Evolutionary conservation across 2,329 filamentous ascomycete species (phyloP).

Genomic region (Acrocalymma vagum): DNA sequence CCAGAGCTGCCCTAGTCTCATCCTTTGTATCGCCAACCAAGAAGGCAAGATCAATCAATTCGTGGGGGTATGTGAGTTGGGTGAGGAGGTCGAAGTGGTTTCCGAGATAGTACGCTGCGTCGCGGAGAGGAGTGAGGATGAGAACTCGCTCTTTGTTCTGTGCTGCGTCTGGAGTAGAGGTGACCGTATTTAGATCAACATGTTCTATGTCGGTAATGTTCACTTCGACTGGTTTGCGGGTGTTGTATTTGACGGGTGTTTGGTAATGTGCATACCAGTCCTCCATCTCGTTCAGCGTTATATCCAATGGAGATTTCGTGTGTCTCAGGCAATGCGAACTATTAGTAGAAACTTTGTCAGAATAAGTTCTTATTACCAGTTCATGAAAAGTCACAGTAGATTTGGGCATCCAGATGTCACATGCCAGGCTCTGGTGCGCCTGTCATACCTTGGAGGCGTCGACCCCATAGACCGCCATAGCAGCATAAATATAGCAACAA

Average conservation of each 20-base stretch:
- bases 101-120: conserved; percentile 81
- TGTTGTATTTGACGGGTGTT: conserved; percentile 96
- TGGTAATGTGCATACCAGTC: conserved; percentile 89
- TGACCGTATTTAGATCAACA: conserved; percentile 85
- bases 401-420: neutral
- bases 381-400: conserved; percentile 4
- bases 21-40: conserved; percentile 91
- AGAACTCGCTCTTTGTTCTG: conserved; percentile 86
- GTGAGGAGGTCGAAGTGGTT: conserved; percentile 95
- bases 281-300: conserved; percentile 89
- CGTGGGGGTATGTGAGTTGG: conserved; percentile 90
- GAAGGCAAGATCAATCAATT: conserved; percentile 94
- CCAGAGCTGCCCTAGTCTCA: conserved; percentile 87
- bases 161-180: conserved; percentile 80
- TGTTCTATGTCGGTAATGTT: conserved; percentile 81
- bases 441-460: conserved; percentile 81
- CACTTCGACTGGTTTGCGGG: conserved; percentile 86
- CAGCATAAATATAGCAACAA: conserved; percentile 76
- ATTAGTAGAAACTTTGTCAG: conserved; percentile 32
- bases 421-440: neutral
- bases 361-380: conserved; percentile 6
- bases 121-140: conserved; percentile 90
- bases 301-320: conserved; percentile 92
- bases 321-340: conserved; percentile 99
- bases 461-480: conserved; percentile 87